phyloP scores from a whole-genome alignment of 1,284 basidiomycete species.

The Papiliotrema fonsecae region DNA sequence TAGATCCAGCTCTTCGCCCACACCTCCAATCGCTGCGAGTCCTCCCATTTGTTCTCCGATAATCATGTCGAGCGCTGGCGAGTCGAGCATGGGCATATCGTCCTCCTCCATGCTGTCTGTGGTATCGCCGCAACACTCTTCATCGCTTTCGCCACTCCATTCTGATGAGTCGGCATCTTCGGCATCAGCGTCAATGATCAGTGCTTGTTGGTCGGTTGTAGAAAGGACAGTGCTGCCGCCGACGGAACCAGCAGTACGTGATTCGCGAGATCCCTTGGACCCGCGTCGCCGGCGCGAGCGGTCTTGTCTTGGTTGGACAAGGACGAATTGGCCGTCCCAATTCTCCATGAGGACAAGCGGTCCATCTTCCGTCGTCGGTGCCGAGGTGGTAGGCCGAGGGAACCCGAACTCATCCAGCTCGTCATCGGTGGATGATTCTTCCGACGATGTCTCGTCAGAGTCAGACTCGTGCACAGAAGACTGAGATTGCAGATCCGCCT shows the following conservation, averaged over 20 bases:
- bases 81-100: constrained; percentile 45
- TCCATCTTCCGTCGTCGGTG: constrained; percentile 3
- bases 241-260: constrained; percentile 30
- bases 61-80: constrained; percentile 37
- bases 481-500: constrained; percentile 38
- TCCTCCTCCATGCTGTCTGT: constrained; percentile 47
- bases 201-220: constrained; percentile 29
- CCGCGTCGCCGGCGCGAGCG: constrained; percentile 17
- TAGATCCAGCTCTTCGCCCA: not conserved
- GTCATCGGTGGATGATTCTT: constrained; percentile 28
- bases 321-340: constrained; percentile 44
- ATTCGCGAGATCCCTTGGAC: constrained; percentile 18
- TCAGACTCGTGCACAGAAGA: constrained; percentile 34
- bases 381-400: constrained; percentile 16
- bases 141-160: constrained; percentile 36
- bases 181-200: constrained; percentile 42
- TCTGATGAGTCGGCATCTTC: constrained; percentile 23
- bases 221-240: constrained; percentile 32
- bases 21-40: not conserved
- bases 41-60: constrained; percentile 27
- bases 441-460: constrained; percentile 20
- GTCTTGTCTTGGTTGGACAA: constrained; percentile 38
- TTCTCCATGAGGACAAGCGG: constrained; percentile 46
- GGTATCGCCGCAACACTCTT: constrained; percentile 41
- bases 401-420: constrained; percentile 45